Evolutionary conservation across 768 basidiomycete species (phyloP).

Genomic region (Tylopilus cervinicoccineus): DNA sequence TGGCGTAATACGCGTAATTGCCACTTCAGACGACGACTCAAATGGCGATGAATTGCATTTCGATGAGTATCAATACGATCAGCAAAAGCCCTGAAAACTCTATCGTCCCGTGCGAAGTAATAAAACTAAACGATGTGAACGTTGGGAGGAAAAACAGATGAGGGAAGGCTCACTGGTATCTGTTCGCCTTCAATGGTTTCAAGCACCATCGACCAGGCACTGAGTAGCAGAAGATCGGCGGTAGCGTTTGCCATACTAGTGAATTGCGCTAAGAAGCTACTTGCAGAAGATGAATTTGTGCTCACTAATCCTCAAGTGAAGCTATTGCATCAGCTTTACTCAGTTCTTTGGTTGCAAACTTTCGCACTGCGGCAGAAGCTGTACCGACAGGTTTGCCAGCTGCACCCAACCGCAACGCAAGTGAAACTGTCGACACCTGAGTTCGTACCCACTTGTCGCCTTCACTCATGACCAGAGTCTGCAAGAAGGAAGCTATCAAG

Average conservation of each 20-base stretch:
- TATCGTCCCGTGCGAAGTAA: conserved; percentile 91
- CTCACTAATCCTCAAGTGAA: conserved; percentile 86
- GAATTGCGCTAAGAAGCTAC: background rate
- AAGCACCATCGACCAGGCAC: conserved; percentile 67
- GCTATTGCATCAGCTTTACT: conserved; percentile 76
- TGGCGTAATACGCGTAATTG: conserved; percentile 62
- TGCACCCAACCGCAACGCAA: conserved; percentile 65
- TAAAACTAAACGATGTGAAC: conserved; percentile 46
- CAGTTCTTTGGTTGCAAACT: conserved; percentile 84
- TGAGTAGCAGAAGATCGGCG: conserved; percentile 78
- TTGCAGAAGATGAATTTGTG: conserved; percentile 8
- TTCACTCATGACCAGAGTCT: conserved; percentile 95
- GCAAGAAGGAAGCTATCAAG: conserved; percentile 88
- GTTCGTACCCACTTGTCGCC: conserved; percentile 86
- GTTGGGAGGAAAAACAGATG: background rate
- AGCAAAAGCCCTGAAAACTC: conserved; percentile 69
- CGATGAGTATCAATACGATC: conserved; percentile 39
- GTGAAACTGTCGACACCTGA: conserved; percentile 61
- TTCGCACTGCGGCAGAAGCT: conserved; percentile 73
- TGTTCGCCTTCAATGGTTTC: conserved; percentile 55
- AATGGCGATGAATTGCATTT: conserved; percentile 42
- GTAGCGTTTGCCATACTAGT: conserved; percentile 84
- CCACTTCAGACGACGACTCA: conserved; percentile 61
- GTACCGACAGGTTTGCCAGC: conserved; percentile 70
- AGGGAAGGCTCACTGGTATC: conserved; percentile 60